Evolutionary conservation across 2,329 filamentous ascomycete genomes (phyloP).

Genomic region (Aspergillus arachidicola): DNA sequence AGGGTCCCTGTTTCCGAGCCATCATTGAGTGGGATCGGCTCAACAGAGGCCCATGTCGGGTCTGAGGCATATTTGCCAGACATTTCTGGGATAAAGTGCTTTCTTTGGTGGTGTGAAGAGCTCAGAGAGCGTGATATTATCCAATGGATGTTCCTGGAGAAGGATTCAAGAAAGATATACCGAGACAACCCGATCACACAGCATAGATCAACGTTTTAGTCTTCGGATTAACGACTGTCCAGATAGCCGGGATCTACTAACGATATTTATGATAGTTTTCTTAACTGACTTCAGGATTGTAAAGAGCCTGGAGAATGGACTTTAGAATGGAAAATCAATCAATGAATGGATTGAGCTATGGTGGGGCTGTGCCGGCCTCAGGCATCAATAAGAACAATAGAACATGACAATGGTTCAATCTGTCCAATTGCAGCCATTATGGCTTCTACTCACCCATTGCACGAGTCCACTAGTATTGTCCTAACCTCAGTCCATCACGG

Average conservation of each 20-base stretch:
- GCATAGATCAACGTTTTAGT: neutral
- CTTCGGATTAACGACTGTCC: neutral
- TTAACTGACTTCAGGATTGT: neutral
- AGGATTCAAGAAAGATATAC: neutral
- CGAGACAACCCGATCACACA: neutral
- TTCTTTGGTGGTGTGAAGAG: neutral
- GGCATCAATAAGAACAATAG: slow-evolving; percentile 27
- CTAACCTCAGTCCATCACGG: too few relatives aligned
- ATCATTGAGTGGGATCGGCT: slow-evolving; percentile 81
- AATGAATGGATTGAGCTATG: slow-evolving; percentile 5
- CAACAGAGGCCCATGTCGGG: slow-evolving; percentile 80
- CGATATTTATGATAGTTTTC: neutral
- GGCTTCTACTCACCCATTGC: neutral
- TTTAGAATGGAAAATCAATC: slow-evolving; percentile 11
- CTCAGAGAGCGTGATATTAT: neutral
- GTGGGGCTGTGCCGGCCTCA: slow-evolving; percentile 23
- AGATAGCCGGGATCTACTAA: neutral
- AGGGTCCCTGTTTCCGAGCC: slow-evolving; percentile 56
- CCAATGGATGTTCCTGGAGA: neutral
- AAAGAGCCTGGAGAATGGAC: neutral
- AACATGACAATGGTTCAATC: slow-evolving; percentile 20
- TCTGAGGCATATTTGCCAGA: slow-evolving; percentile 60
- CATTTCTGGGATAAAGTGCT: slow-evolving; percentile 20
- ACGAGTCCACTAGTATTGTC: too few relatives aligned
- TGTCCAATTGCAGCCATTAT: neutral